These are phyloP conservation scores for Pterocarpus santalinus DNA, from an alignment of 306 rosid species.

Conservation along the genomic window DNA sequence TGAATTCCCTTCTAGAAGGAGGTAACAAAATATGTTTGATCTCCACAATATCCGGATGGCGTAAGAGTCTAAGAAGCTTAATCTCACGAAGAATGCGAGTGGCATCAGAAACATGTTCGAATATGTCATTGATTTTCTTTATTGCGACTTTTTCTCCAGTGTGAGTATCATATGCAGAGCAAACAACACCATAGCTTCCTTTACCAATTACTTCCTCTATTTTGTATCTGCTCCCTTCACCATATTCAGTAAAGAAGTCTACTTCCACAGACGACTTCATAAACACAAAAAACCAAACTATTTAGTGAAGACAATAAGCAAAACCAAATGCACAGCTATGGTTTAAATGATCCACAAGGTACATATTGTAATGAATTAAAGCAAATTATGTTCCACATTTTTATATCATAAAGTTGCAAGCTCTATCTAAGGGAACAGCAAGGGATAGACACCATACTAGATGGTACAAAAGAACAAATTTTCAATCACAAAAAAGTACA, in stretches of 20 bases:
- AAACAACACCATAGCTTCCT: conserved; percentile 99
- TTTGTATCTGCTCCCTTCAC: conserved; percentile 96
- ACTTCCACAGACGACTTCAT: conserved; percentile 88
- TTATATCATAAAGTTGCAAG: conserved; percentile 9
- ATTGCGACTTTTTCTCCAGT: conserved; percentile 96
- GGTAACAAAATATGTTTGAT: conserved; percentile 97
- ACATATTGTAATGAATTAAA: conserved; percentile 7
- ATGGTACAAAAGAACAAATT: neutral
- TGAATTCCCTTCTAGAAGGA: conserved; percentile 99
- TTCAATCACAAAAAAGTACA: conserved; percentile 19
- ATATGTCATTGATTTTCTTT: conserved; percentile 97
- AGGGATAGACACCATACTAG: conserved; percentile 25
- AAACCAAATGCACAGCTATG: conserved; percentile 12
- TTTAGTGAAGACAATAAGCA: conserved; percentile 36
- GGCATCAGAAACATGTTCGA: conserved; percentile 98
- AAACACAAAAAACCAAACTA: conserved; percentile 42
- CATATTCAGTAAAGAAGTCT: conserved; percentile 98
- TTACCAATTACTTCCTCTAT: conserved; percentile 99
- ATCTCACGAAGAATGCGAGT: conserved; percentile 99
- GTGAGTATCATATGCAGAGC: conserved; percentile 95
- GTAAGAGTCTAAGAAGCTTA: conserved; percentile 95
- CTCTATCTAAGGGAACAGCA: conserved; percentile 29
- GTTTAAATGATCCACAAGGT: conserved; percentile 13
- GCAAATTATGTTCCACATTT: neutral
- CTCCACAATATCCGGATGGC: conserved; percentile 98